phyloP scores from a whole-genome alignment of 2,329 filamentous ascomycete species.

The Fusarium irregulare region DNA sequence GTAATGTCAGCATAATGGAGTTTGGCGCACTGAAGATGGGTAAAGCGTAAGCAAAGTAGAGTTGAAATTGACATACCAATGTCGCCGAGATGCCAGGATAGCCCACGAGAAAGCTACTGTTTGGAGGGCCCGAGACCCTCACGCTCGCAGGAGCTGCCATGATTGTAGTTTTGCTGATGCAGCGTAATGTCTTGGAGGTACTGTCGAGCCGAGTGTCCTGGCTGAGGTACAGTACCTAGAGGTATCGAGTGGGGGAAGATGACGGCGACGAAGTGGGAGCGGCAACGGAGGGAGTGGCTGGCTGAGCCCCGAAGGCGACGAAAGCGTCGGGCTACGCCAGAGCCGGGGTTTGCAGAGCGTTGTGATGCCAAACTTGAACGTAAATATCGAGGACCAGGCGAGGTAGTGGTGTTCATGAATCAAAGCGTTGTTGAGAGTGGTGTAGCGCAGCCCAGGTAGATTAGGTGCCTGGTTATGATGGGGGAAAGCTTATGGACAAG shows the following conservation, averaged over 20 bases:
- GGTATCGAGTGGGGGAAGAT: slow-evolving; percentile 39
- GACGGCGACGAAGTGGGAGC: slow-evolving; percentile 37
- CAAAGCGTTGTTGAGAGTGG: slow-evolving; percentile 23
- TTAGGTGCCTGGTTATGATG: slow-evolving; percentile 11
- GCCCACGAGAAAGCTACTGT: slow-evolving; percentile 95
- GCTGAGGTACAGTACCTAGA: slow-evolving; percentile 27
- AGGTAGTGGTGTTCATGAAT: slow-evolving; percentile 45
- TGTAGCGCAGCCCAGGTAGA: slow-evolving; percentile 5
- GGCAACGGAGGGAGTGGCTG: slow-evolving; percentile 34
- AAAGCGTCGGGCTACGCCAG: slow-evolving; percentile 40
- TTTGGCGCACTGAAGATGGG: slow-evolving; percentile 19
- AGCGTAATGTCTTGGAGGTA: slow-evolving; percentile 26
- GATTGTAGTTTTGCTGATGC: slow-evolving; percentile 31
- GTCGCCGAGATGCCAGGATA: slow-evolving; percentile 99
- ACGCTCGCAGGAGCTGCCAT: slow-evolving; percentile 64
- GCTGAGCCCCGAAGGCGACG: slow-evolving; percentile 39
- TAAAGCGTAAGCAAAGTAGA: slow-evolving; percentile 26
- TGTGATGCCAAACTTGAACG: slow-evolving; percentile 31
- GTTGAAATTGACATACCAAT: slow-evolving; percentile 72
- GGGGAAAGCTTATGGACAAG: slow-evolving; percentile 27
- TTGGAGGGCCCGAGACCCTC: slow-evolving; percentile 95
- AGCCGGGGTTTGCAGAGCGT: slow-evolving; percentile 23
- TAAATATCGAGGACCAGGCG: slow-evolving; percentile 32
- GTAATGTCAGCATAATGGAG: slow-evolving; percentile 33
- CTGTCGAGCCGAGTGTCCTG: slow-evolving; percentile 15